These are phyloP conservation scores for Colletotrichum truncatum DNA, from an alignment of 2,329 filamentous ascomycete species.

Conservation along the genomic window DNA sequence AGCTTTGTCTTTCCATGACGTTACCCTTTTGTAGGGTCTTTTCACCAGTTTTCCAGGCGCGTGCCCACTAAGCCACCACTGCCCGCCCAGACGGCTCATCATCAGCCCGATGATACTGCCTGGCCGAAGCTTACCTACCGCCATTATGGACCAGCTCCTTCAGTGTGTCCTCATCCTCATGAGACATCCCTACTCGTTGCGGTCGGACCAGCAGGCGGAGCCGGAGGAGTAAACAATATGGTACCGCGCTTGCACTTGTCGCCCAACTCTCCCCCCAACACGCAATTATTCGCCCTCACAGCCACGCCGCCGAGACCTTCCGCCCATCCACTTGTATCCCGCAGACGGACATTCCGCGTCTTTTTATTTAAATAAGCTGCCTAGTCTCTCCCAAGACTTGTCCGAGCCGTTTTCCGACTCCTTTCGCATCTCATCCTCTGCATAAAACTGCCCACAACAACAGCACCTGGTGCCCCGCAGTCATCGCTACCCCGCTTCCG, in stretches of 20 bases:
- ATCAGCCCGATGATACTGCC: constrained; percentile 9
- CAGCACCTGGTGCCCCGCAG: constrained; percentile 7
- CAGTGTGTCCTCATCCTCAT: neutral
- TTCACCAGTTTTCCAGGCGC: constrained; percentile 7
- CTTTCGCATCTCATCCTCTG: neutral
- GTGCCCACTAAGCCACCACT: constrained; percentile 26
- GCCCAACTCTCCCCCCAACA: neutral
- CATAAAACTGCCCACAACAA: neutral
- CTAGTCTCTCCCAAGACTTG: neutral
- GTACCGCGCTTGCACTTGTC: neutral
- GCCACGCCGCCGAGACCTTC: neutral
- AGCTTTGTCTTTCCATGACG: constrained; percentile 15
- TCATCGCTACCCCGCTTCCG: constrained; percentile 9
- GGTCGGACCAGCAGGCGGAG: neutral
- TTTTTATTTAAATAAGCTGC: constrained; percentile 9
- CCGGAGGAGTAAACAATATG: neutral
- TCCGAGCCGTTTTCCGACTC: neutral
- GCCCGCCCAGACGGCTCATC: neutral
- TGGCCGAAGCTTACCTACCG: neutral
- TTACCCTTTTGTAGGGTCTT: neutral
- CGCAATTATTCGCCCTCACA: constrained; percentile 5
- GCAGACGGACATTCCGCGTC: neutral
- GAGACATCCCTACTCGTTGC: neutral
- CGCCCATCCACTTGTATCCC: neutral
- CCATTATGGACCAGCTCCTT: neutral